These are phyloP conservation scores for Fennellomyces sp. DNA, from an alignment of 371 early-diverging fungal species.

Conservation along the genomic window DNA sequence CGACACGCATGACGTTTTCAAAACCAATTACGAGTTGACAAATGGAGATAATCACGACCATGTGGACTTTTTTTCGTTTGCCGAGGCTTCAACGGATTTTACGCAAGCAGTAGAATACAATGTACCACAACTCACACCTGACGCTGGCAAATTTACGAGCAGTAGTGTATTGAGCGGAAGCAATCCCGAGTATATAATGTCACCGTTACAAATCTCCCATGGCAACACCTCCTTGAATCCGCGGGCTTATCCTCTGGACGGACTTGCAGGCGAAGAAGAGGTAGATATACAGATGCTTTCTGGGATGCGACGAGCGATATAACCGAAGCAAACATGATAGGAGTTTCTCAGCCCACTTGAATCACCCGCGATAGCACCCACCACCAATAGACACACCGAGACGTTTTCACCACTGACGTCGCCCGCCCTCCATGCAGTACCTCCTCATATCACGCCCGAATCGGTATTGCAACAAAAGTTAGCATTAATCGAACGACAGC, in stretches of 20 bases:
- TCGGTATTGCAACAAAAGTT: constrained; percentile 39
- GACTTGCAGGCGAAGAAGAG: constrained; percentile 38
- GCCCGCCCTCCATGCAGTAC: constrained; percentile 63
- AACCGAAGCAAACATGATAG: too few relatives aligned
- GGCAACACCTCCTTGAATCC: not conserved
- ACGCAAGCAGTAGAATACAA: not conserved
- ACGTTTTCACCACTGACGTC: constrained; percentile 71
- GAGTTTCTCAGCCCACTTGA: constrained; percentile 71
- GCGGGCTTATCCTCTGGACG: constrained; percentile 1
- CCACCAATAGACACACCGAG: constrained; percentile 15
- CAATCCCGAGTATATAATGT: constrained; percentile 48
- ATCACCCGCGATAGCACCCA: constrained; percentile 76
- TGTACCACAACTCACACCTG: constrained; percentile 42
- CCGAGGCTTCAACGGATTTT: constrained; percentile 17
- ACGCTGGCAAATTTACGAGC: constrained; percentile 30
- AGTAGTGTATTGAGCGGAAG: constrained; percentile 38
- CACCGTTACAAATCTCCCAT: constrained; percentile 40
- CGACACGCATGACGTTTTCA: constrained; percentile 8
- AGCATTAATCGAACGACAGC: constrained; percentile 51
- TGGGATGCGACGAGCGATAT: too few relatives aligned
- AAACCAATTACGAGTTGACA: not conserved
- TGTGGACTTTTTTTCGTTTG: constrained; percentile 35
- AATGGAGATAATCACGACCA: not conserved
- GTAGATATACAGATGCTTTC: constrained; percentile 25
- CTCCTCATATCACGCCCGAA: constrained; percentile 17